These are phyloP conservation scores for Microbotryum silenes-acaulis DNA, from an alignment of 1,284 basidiomycete species.

Conservation along the genomic window DNA sequence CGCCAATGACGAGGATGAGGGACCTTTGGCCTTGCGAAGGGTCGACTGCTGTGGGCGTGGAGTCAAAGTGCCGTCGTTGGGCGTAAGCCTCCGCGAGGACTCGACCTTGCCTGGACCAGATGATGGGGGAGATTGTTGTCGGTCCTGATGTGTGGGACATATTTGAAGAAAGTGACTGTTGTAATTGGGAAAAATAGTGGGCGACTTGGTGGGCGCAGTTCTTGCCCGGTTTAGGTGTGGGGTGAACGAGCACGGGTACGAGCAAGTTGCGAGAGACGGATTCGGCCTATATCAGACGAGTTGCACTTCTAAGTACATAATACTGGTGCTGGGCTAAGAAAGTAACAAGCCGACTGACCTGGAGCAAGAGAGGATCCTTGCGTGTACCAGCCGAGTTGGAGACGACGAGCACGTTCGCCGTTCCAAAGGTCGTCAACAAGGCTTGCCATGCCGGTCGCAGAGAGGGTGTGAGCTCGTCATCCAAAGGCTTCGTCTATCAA, in stretches of 20 bases:
- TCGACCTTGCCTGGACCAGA: constrained; percentile 15
- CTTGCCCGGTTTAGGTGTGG: constrained; percentile 60
- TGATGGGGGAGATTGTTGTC: background rate
- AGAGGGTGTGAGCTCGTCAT: constrained; percentile 33
- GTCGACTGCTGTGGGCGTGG: constrained; percentile 43
- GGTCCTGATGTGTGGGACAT: background rate
- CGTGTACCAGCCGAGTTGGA: constrained; percentile 85
- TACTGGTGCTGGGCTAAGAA: background rate
- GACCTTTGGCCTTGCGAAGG: constrained; percentile 45
- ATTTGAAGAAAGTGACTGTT: constrained; percentile 12
- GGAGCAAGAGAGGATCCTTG: constrained; percentile 67
- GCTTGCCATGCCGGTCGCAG: constrained; percentile 57
- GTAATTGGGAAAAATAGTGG: constrained; percentile 48
- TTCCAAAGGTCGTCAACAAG: constrained; percentile 64
- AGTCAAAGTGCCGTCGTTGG: constrained; percentile 48
- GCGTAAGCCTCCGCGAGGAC: background rate
- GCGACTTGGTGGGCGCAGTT: constrained; percentile 59
- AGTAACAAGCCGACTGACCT: constrained; percentile 49
- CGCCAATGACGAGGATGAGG: constrained; percentile 68
- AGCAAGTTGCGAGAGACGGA: constrained; percentile 67
- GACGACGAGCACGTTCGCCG: constrained; percentile 75
- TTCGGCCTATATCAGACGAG: constrained; percentile 56
- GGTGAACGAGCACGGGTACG: constrained; percentile 74
- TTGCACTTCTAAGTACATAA: background rate
- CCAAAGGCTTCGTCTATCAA: constrained; percentile 37